A percentile compares a stretch with the other conserved stretches of the same genome.
phyloP scores from a whole-genome alignment of 192 early-diverging fungal species.

The Endogone sp. region DNA sequence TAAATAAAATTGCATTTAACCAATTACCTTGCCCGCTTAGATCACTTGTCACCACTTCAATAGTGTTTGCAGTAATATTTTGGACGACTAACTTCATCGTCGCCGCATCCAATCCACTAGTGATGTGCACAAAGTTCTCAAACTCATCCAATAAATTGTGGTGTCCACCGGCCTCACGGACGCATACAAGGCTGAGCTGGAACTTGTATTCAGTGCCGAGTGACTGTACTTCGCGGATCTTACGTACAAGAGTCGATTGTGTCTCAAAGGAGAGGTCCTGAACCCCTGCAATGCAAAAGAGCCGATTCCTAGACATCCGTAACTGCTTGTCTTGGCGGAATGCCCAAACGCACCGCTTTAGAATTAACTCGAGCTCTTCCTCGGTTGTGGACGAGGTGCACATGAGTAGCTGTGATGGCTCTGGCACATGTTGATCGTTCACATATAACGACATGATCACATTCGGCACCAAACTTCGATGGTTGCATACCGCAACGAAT shows the following conservation, averaged over 20 bases:
- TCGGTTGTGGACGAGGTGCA: constrained; percentile 14
- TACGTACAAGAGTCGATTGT: constrained; percentile 16
- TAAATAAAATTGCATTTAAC: background rate
- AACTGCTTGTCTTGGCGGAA: background rate
- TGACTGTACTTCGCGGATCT: constrained; percentile 2
- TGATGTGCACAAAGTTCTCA: constrained; percentile 6
- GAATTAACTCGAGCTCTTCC: constrained; percentile 15
- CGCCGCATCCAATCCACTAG: constrained; percentile 2
- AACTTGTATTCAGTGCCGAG: background rate
- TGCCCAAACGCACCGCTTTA: constrained; percentile 14
- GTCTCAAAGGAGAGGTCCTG: constrained; percentile 14
- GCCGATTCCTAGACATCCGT: background rate
- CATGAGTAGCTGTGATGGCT: constrained; percentile 14
- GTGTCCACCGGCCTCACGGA: constrained; percentile 5
- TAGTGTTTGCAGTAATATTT: background rate
- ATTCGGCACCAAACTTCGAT: constrained; percentile 13
- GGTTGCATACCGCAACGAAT: constrained; percentile 18
- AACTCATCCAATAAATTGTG: constrained; percentile 20
- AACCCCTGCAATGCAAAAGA: constrained; percentile 18
- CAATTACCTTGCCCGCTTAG: background rate
- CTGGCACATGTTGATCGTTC: constrained; percentile 9
- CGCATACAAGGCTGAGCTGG: constrained; percentile 5
- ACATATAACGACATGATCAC: constrained; percentile 15
- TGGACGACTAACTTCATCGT: constrained; percentile 9
- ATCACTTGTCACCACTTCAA: background rate